Base-by-base conservation (phyloP, 352 stramenopile genomes). In the Phytophthora pseudosyringae region DNA sequence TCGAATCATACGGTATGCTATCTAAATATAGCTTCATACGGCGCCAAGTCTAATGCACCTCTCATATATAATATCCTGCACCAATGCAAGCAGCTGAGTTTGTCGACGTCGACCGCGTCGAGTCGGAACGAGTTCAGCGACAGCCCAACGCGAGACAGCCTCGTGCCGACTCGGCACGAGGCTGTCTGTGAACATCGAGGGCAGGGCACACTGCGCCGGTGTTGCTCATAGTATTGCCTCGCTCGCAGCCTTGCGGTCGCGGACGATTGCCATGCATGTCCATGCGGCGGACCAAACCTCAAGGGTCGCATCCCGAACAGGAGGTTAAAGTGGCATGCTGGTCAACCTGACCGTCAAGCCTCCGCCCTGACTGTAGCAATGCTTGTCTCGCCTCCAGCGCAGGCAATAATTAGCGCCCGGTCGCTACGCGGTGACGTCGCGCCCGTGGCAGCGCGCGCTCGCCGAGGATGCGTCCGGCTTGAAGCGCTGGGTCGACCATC, bases 381-480 rank as follows among this genome's bases (percentile, higher is more conserved):
- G 55, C 45, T 40, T 56, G 18, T 45, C 13, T 63, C n/a, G 32
- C 21, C 32, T 28, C 38, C 16, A 11, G 25, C 38, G 29, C 15
- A 38, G 8, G 12, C 31, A 36, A 21, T 43, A 35, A 13, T 15
- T 29, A 21, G 12, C 25, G 25, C 39, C 47, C 18, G 46, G 15
- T 44, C 31, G 59, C 43, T 63, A 47, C 51, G 41, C 5, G 25
- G 43, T 69, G 61, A 69, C 61, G 61, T 59, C 45, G 61, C 53
- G n/a, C 45, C 53, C 61, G 61, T 69, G 52, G 52, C 53, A 32
- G 31, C 28, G 35, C 39, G 44, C 44, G 46, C 52, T 63, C 39
- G 25, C 25, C n/a, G 39, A 48, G 36, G 50, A 59, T 41, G 55
- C 12, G 56, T 47, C 46, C 45, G 28, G 16, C 48, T 67, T 67